phyloP scores from a whole-genome alignment of 106 monocot genomes.

The Cymbidium sinense region DNA sequence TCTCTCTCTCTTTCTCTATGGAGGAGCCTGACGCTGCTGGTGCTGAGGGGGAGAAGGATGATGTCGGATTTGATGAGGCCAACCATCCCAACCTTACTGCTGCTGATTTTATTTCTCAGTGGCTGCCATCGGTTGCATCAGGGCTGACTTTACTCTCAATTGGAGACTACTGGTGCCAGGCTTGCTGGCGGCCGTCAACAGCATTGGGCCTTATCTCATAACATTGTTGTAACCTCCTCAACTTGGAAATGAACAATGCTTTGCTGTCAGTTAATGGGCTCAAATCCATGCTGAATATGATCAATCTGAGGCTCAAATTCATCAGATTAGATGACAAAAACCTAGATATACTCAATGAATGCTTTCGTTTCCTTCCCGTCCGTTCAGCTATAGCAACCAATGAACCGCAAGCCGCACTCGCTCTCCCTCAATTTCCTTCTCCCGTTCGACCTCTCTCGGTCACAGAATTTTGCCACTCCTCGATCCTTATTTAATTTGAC shows the following conservation, averaged over 20 bases:
- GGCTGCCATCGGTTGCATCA: constrained; percentile 18
- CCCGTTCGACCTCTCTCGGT: no score
- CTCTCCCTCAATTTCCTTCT: no score
- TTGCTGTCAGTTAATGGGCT: constrained; percentile 48
- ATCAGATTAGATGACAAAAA: constrained; percentile 56
- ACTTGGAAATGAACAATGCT: constrained; percentile 48
- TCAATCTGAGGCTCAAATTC: constrained; percentile 38
- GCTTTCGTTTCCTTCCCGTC: constrained; percentile 46
- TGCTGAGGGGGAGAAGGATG: constrained; percentile 21
- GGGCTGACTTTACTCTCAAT: constrained; percentile 26
- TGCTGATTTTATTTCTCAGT: constrained; percentile 18
- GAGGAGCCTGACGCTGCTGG: background rate
- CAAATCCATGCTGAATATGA: constrained; percentile 32
- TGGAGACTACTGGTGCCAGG: constrained; percentile 46
- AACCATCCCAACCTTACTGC: constrained; percentile 47
- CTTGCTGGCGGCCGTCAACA: constrained; percentile 36
- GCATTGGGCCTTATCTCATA: constrained; percentile 34
- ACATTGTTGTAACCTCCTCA: constrained; percentile 31
- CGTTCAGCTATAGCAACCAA: no score
- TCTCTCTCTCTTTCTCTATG: constrained; percentile 19
- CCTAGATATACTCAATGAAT: constrained; percentile 31
- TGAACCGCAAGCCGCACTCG: no score
- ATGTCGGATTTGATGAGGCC: constrained; percentile 22
- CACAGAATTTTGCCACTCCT: no score
- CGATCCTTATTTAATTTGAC: no score